phyloP scores from a whole-genome alignment of 2,329 filamentous ascomycete species.

The Alternaria metachromatica region DNA sequence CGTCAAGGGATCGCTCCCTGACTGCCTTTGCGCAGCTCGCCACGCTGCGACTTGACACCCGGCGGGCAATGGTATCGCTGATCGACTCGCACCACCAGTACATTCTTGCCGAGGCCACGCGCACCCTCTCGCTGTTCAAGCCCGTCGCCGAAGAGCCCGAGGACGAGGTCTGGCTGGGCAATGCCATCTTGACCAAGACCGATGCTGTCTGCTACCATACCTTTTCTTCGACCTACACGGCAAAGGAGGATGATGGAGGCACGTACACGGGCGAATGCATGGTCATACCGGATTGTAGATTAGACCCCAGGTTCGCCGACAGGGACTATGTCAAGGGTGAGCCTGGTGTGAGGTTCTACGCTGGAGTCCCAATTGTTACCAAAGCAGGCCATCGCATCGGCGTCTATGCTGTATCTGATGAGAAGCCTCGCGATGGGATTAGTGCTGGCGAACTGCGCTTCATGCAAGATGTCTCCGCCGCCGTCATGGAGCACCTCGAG shows the following conservation, averaged over 20 bases:
- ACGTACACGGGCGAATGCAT: constrained; percentile 25
- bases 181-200: constrained; percentile 35
- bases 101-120: constrained; percentile 50
- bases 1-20: constrained; percentile 37
- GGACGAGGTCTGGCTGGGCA: constrained; percentile 42
- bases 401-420: constrained; percentile 41
- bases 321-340: constrained; percentile 35
- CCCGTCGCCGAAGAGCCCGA: constrained; percentile 27
- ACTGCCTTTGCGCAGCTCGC: constrained; percentile 48
- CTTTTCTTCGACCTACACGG: constrained; percentile 33
- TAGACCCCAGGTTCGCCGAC: constrained; percentile 32
- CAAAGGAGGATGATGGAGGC: constrained; percentile 28
- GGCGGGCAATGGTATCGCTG: constrained; percentile 46
- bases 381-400: constrained; percentile 40
- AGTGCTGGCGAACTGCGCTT: constrained; percentile 35
- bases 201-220: constrained; percentile 41
- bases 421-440: constrained; percentile 33
- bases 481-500: constrained; percentile 44
- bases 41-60: constrained; percentile 40
- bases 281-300: constrained; percentile 35
- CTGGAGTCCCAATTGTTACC: constrained; percentile 41
- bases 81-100: constrained; percentile 48
- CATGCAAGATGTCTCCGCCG: constrained; percentile 40
- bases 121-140: constrained; percentile 42
- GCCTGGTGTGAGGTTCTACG: constrained; percentile 42